A percentile compares a stretch with the other conserved stretches of the same genome.
Conservation (phyloP, 1,139 yeast species). For the Saccharomyces uvarum region DNA sequence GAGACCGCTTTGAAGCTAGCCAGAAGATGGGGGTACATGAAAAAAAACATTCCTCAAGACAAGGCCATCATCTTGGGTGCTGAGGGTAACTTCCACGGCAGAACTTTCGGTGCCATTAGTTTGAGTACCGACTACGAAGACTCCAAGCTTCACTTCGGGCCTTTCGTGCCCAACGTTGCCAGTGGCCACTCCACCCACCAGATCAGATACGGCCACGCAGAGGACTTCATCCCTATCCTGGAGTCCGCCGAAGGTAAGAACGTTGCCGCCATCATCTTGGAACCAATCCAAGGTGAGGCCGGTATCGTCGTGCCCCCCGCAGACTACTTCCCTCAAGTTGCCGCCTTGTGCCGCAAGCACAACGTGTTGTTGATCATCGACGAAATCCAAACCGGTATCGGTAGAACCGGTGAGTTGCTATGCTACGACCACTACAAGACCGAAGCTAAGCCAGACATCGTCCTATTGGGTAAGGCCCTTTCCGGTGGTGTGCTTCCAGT, state of each 20-base stretch:
- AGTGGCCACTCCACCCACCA: slow-evolving; percentile 54
- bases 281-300: slow-evolving; percentile 98
- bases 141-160: slow-evolving; percentile 84
- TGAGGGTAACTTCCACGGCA: slow-evolving; percentile 86
- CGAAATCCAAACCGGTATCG: slow-evolving; percentile 96
- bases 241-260: slow-evolving; percentile 70
- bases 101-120: slow-evolving; percentile 90
- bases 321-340: slow-evolving; percentile 69
- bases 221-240: slow-evolving; percentile 79
- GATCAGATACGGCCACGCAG: slow-evolving; percentile 74
- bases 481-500: slow-evolving; percentile 95
- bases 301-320: slow-evolving; percentile 92
- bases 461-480: slow-evolving; percentile 86
- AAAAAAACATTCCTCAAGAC: slow-evolving; percentile 72
- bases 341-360: slow-evolving; percentile 69
- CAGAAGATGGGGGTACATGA: slow-evolving; percentile 92
- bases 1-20: slow-evolving; percentile 92
- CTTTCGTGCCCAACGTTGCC: slow-evolving; percentile 77
- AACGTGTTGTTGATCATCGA: slow-evolving; percentile 87
- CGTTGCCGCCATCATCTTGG: slow-evolving; percentile 84
- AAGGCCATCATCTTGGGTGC: slow-evolving; percentile 88
- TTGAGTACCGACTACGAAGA: slow-evolving; percentile 90
- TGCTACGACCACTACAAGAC: slow-evolving; percentile 79
- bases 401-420: slow-evolving; percentile 90
- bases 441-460: slow-evolving; percentile 72